Evolutionary conservation across 2,329 filamentous ascomycete genomes (phyloP).

Genomic region (Pleochaeta shiraiana): DNA sequence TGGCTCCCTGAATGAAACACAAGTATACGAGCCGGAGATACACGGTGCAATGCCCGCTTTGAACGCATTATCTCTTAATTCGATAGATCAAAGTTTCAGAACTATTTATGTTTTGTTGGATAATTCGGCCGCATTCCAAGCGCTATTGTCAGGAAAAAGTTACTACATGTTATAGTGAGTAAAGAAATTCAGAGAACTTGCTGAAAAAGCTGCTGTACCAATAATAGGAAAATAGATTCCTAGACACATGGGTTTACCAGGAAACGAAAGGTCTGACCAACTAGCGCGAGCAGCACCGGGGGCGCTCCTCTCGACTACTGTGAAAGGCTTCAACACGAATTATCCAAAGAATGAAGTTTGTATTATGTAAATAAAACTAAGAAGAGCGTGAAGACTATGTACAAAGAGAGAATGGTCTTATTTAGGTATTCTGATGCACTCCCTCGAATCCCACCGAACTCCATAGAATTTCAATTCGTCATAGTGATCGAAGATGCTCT

Average conservation of each 20-base stretch:
- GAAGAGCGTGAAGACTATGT: too few species aligned
- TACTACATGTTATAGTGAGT: neutral
- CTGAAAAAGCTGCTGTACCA: neutral
- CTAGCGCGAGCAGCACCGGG: neutral
- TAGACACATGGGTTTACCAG: neutral
- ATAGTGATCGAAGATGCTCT: too few species aligned
- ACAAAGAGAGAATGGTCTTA: too few species aligned
- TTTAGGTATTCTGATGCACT: too few species aligned
- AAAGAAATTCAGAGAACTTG: neutral
- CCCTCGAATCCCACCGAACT: too few species aligned
- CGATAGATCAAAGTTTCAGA: neutral
- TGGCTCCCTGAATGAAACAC: too few species aligned
- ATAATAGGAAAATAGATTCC: neutral
- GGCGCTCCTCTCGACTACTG: neutral
- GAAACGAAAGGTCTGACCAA: neutral
- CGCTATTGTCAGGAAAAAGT: neutral
- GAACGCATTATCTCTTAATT: neutral
- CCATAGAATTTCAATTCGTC: too few species aligned
- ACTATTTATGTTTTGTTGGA: neutral
- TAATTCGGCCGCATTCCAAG: neutral
- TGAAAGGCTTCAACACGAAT: too few species aligned
- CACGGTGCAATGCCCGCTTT: too few species aligned
- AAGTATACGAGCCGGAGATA: too few species aligned
- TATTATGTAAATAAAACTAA: too few species aligned
- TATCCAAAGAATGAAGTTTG: too few species aligned